Percentiles rank a stretch among this genome's conserved stretches.
Conservation (phyloP, 768 basidiomycete species). For the Tubosaeta brunneosetosa region DNA sequence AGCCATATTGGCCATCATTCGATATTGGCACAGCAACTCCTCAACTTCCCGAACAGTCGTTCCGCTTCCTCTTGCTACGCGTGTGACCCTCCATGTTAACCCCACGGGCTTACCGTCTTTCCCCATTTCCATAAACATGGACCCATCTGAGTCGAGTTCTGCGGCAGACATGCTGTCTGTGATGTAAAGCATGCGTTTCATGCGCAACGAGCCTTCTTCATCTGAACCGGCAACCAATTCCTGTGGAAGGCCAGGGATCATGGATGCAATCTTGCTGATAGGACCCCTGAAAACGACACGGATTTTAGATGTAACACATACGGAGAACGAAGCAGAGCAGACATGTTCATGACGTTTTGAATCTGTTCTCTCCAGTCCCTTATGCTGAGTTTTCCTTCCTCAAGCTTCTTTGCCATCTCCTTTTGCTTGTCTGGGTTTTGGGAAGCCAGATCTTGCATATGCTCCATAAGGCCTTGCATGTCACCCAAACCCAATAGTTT, state of each 20-base stretch:
- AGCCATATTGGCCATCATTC: constrained; percentile 99
- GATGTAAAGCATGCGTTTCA: constrained; percentile 99
- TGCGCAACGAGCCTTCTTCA: constrained; percentile 82
- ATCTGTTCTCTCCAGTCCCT: constrained; percentile 98
- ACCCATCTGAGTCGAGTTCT: constrained; percentile 94
- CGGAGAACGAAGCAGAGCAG: constrained; percentile 25
- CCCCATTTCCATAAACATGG: constrained; percentile 78
- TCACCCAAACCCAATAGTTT: constrained; percentile 95
- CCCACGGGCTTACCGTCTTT: constrained; percentile 81
- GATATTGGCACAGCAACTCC: constrained; percentile 91
- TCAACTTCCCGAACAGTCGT: constrained; percentile 98
- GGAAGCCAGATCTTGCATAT: constrained; percentile 93
- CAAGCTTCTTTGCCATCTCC: constrained; percentile 95
- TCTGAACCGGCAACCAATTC: constrained; percentile 89
- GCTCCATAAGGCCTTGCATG: constrained; percentile 95
- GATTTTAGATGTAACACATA: constrained; percentile 6
- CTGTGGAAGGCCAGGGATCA: constrained; percentile 96
- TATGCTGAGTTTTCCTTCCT: constrained; percentile 95
- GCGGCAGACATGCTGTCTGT: constrained; percentile 94
- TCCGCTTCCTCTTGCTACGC: constrained; percentile 91
- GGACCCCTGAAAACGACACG: constrained; percentile 69
- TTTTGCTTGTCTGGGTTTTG: constrained; percentile 97
- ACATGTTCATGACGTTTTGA: constrained; percentile 97
- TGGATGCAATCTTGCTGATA: constrained; percentile 94
- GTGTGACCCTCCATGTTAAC: constrained; percentile 85